Evolutionary conservation across 2,329 filamentous ascomycete species (phyloP).

Genomic region (Colletotrichum aenigma): DNA sequence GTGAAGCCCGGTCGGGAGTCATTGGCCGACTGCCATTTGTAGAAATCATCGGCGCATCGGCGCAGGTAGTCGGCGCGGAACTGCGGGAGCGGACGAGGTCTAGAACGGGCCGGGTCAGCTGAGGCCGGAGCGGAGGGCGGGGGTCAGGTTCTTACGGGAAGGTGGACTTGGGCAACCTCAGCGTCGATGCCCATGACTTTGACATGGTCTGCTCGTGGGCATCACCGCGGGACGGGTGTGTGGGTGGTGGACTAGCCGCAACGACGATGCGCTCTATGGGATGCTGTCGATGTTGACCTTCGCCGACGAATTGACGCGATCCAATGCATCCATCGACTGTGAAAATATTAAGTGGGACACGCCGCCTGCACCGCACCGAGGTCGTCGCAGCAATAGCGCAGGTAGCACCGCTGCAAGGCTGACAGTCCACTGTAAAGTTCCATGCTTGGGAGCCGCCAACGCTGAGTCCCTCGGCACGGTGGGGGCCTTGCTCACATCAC

Average conservation of each 20-base stretch:
- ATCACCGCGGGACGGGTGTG: conserved; percentile 3
- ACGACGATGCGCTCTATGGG: neutral
- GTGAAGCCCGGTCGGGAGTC: conserved; percentile 70
- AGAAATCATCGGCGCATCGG: conserved; percentile 85
- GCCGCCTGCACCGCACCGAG: neutral
- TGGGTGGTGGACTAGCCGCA: neutral
- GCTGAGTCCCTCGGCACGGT: neutral
- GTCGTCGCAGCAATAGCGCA: neutral
- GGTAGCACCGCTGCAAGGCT: neutral
- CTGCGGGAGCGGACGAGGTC: conserved; percentile 55
- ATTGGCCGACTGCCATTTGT: conserved; percentile 78
- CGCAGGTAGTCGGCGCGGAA: conserved; percentile 66
- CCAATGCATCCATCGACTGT: neutral
- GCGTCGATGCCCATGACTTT: conserved; percentile 74
- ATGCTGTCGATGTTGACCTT: neutral
- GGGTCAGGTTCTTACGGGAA: conserved; percentile 62
- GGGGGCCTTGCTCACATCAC: neutral
- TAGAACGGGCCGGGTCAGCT: conserved; percentile 29
- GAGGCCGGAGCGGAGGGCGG: conserved; percentile 22
- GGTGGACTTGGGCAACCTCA: conserved; percentile 75
- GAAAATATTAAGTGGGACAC: neutral
- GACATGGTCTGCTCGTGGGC: conserved; percentile 35
- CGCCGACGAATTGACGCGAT: neutral
- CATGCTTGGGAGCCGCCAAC: neutral
- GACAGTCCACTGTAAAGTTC: neutral